These are phyloP conservation scores for Nasturtium officinale DNA, from an alignment of 345 rosid genomes.

Conservation along the genomic window DNA sequence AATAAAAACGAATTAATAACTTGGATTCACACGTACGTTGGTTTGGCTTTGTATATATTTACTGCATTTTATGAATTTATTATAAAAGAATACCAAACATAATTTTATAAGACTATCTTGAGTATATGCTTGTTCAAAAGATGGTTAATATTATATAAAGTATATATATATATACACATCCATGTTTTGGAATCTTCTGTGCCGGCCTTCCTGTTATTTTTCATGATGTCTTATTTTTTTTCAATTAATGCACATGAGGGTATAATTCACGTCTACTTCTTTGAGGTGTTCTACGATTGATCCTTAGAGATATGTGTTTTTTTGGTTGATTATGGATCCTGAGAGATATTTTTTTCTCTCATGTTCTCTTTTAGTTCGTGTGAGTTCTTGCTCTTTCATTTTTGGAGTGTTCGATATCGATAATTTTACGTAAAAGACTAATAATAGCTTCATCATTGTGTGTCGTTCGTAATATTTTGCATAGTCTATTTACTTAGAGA, in stretches of 20 bases:
- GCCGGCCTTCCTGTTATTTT: conserved; percentile 23
- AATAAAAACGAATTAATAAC: too few species aligned
- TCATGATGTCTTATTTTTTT: conserved; percentile 23
- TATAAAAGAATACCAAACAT: too few species aligned
- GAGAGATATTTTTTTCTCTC: conserved; percentile 15
- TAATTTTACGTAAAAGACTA: background rate
- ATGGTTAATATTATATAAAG: background rate
- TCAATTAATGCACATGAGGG: background rate
- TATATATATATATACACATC: conserved; percentile 39
- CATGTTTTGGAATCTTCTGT: conserved; percentile 47
- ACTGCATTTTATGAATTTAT: too few species aligned
- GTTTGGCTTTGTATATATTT: too few species aligned
- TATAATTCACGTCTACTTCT: background rate
- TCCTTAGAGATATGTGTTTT: background rate
- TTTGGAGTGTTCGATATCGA: background rate
- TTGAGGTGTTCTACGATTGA: conserved; percentile 4
- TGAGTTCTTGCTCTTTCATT: conserved; percentile 16
- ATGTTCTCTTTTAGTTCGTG: conserved; percentile 19
- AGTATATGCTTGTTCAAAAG: too few species aligned
- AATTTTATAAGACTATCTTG: too few species aligned
- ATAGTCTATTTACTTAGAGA: conserved; percentile 33
- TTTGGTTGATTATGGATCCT: conserved; percentile 6
- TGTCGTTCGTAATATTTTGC: conserved; percentile 18
- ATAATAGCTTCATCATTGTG: conserved; percentile 35
- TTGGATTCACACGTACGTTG: too few species aligned